Conservation (phyloP, 768 basidiomycete genomes). For the Amanita rubescens region DNA sequence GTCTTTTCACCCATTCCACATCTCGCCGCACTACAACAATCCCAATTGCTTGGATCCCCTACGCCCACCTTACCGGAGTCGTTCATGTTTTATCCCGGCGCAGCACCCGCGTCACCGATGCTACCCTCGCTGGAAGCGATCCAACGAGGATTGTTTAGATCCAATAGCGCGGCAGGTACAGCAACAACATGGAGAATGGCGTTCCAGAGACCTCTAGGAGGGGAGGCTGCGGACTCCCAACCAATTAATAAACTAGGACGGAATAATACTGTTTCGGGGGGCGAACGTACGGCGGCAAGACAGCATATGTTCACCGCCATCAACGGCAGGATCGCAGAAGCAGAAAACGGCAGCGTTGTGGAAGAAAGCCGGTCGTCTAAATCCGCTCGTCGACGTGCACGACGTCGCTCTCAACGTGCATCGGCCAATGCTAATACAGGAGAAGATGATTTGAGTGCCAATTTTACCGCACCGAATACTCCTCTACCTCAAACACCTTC, state of each 20-base stretch:
- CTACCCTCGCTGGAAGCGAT: slow-evolving; percentile 75
- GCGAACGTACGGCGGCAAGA: slow-evolving; percentile 68
- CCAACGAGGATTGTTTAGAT: slow-evolving; percentile 74
- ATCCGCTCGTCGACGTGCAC: slow-evolving; percentile 45
- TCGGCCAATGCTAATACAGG: slow-evolving; percentile 35
- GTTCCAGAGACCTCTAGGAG: slow-evolving; percentile 77
- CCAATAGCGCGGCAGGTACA: slow-evolving; percentile 83
- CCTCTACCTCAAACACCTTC: slow-evolving; percentile 50
- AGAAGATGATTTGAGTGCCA: slow-evolving; percentile 45
- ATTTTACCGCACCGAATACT: slow-evolving; percentile 49
- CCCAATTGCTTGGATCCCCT: slow-evolving; percentile 43
- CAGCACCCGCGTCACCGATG: slow-evolving; percentile 58
- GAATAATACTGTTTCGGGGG: slow-evolving; percentile 80
- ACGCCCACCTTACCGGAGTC: slow-evolving; percentile 47
- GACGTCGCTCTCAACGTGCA: slow-evolving; percentile 47
- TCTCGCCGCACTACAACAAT: slow-evolving; percentile 46
- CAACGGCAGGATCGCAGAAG: slow-evolving; percentile 48
- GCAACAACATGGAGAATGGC: slow-evolving; percentile 63
- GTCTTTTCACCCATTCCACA: slow-evolving; percentile 44
- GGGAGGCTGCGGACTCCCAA: slow-evolving; percentile 55
- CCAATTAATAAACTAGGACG: slow-evolving; percentile 50
- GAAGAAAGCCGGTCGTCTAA: slow-evolving; percentile 44
- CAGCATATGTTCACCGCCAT: slow-evolving; percentile 59
- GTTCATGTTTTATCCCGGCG: slow-evolving; percentile 54
- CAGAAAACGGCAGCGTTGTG: slow-evolving; percentile 52